Percentiles rank a stretch among this genome's conserved stretches.
Conservation (phyloP, 345 rosid genomes). For the Syzygium oleosum region DNA sequence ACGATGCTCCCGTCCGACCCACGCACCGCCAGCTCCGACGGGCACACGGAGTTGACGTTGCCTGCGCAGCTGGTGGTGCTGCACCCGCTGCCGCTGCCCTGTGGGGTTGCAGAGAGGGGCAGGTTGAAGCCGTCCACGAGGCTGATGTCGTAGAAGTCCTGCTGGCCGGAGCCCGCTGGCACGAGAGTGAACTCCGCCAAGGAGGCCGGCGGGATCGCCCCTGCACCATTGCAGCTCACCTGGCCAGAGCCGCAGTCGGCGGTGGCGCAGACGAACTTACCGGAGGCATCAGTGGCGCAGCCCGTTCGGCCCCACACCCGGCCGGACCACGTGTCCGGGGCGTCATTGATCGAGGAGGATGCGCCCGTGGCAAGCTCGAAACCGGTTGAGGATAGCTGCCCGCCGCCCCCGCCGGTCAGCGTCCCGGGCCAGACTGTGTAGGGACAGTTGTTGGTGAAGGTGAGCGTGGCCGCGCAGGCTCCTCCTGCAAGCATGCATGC, state of each 20-base stretch:
- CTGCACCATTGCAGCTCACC: background rate
- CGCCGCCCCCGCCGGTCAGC: background rate
- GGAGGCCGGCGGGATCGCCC: background rate
- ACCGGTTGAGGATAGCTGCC: background rate
- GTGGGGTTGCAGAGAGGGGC: background rate
- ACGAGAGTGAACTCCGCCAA: background rate
- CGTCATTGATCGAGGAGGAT: background rate
- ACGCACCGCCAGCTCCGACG: background rate
- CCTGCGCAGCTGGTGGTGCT: background rate
- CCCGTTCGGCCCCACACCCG: background rate
- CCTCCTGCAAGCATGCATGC: background rate
- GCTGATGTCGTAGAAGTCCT: background rate
- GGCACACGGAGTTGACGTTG: background rate
- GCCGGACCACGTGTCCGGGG: background rate
- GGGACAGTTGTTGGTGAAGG: background rate
- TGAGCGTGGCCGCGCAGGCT: background rate
- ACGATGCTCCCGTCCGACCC: background rate
- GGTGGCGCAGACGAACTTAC: background rate
- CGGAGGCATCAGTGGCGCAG: background rate
- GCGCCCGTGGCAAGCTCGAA: background rate
- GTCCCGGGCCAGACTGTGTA: background rate
- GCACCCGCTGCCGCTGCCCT: background rate
- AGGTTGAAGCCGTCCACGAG: background rate
- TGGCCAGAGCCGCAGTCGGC: background rate
- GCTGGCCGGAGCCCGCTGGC: background rate